phyloP scores from a whole-genome alignment of 129 eudicot genomes.

The Kitagawia praeruptora region DNA sequence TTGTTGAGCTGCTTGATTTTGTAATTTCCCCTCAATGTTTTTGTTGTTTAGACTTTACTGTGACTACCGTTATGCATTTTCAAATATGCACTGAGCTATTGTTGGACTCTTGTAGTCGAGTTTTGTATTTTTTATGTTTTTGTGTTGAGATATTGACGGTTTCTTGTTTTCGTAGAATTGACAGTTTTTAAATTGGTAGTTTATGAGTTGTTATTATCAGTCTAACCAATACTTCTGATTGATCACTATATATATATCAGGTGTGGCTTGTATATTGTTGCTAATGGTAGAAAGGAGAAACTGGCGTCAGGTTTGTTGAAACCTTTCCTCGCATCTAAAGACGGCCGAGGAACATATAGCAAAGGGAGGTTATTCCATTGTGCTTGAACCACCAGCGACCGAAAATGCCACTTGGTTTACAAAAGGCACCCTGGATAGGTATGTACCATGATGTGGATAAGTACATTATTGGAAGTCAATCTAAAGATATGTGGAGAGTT shows the following conservation, averaged over 20 bases:
- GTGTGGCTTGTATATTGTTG: slow-evolving; percentile 71
- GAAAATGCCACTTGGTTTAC: too few relatives aligned
- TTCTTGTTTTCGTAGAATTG: not conserved
- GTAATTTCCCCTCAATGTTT: too few relatives aligned
- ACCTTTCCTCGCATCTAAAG: slow-evolving; percentile 90
- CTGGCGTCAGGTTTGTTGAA: slow-evolving; percentile 80
- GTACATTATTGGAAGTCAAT: not conserved
- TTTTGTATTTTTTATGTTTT: too few relatives aligned
- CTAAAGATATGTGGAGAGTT: not conserved
- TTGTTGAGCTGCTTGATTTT: too few relatives aligned
- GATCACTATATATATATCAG: slow-evolving; percentile 33
- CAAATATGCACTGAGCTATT: too few relatives aligned
- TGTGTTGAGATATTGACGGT: too few relatives aligned
- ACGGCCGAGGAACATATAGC: slow-evolving; percentile 90
- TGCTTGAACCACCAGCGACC: too few relatives aligned
- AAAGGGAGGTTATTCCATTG: too few relatives aligned
- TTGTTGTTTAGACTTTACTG: too few relatives aligned
- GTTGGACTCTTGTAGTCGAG: too few relatives aligned
- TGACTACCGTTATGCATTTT: too few relatives aligned
- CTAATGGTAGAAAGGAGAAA: slow-evolving; percentile 83
- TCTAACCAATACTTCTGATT: not conserved
- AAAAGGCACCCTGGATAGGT: slow-evolving; percentile 89
- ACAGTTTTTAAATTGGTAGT: not conserved
- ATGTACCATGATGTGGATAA: slow-evolving; percentile 10
- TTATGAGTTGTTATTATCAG: not conserved